These are phyloP conservation scores for Lasiosphaeria miniovina DNA, from an alignment of 495 filamentous ascomycete genomes.

Conservation along the genomic window DNA sequence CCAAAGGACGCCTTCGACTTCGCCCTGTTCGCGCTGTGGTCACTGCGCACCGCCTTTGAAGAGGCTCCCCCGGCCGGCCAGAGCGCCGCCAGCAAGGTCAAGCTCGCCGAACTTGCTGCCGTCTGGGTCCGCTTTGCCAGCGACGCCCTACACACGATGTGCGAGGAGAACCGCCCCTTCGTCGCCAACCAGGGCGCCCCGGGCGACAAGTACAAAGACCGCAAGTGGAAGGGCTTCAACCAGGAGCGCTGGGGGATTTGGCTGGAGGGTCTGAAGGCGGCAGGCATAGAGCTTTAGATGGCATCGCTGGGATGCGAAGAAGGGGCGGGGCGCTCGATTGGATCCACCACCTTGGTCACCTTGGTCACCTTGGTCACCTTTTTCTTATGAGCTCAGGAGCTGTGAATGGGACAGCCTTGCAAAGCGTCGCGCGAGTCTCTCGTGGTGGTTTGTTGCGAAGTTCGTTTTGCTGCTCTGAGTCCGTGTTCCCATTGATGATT, in stretches of 20 bases:
- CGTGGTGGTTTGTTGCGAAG: no score
- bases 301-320: no score
- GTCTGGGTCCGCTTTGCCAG: conserved; percentile 23
- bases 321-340: no score
- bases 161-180: neutral
- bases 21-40: conserved; percentile 17
- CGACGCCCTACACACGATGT: conserved; percentile 13
- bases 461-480: no score
- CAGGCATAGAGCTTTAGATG: neutral
- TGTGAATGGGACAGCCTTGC: no score
- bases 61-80: neutral
- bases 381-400: no score
- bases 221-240: conserved; percentile 20
- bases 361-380: no score
- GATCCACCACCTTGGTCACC: no score
- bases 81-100: neutral
- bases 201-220: conserved; percentile 1
- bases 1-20: conserved; percentile 15
- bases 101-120: conserved; percentile 15
- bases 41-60: conserved; percentile 21
- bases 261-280: conserved; percentile 23
- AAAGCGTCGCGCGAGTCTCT: no score
- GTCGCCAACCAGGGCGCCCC: neutral
- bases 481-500: no score
- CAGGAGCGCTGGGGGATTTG: conserved; percentile 30